A percentile compares a stretch with the other conserved stretches of the same genome.
Conservation (phyloP, 2,329 filamentous ascomycete genomes). For the Sclerotinia spermophila region DNA sequence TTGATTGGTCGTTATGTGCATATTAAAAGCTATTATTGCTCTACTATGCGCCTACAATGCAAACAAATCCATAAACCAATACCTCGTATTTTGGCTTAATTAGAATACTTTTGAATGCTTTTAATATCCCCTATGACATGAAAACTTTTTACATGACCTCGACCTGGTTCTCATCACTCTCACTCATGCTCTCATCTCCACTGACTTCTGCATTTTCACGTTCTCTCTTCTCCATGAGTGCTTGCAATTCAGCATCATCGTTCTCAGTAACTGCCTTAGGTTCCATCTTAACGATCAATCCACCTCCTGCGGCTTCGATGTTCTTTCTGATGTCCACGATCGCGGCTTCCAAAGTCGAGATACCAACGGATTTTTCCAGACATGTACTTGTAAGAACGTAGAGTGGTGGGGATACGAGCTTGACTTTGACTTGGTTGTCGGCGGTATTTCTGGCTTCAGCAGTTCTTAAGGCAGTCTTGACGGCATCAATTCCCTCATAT, state of each 20-base stretch:
- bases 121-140: conserved; percentile 23
- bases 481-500: conserved; percentile 97
- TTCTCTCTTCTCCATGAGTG: conserved; percentile 98
- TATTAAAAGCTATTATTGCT: conserved; percentile 3
- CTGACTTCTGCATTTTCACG: conserved; percentile 97
- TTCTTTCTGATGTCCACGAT: conserved; percentile 81
- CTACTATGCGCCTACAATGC: conserved; percentile 36
- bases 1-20: conserved; percentile 13
- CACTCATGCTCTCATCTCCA: conserved; percentile 92
- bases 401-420: conserved; percentile 93
- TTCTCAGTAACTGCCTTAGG: conserved; percentile 99
- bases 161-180: conserved; percentile 84
- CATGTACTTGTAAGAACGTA: conserved; percentile 96
- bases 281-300: conserved; percentile 92
- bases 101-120: conserved; percentile 30
- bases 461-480: conserved; percentile 86
- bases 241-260: conserved; percentile 94
- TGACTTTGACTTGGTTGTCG: conserved; percentile 95
- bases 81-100: conserved; percentile 2
- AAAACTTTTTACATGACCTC: conserved; percentile 44
- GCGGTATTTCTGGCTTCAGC: conserved; percentile 90
- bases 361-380: conserved; percentile 85
- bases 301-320: conserved; percentile 75
- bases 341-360: conserved; percentile 78
- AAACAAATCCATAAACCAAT: conserved; percentile 23